These are phyloP conservation scores for Trichoderma parareesei DNA, from an alignment of 495 filamentous ascomycete species.

Conservation along the genomic window DNA sequence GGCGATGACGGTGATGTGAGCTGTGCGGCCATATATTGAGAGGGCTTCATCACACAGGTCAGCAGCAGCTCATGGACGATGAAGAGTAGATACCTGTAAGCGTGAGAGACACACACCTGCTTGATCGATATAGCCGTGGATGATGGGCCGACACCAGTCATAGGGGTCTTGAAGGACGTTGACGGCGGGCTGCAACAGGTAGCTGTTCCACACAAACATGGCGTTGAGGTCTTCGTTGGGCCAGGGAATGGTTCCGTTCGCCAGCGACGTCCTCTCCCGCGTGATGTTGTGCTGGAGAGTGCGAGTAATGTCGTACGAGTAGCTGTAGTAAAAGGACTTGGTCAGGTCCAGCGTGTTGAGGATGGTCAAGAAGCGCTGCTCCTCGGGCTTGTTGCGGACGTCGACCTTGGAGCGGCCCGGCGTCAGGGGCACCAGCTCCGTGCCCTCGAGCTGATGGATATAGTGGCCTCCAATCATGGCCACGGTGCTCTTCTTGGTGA, in stretches of 20 bases:
- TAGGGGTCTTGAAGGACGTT: conserved; percentile 65
- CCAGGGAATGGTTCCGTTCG: conserved; percentile 50
- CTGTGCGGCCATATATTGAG: conserved; percentile 71
- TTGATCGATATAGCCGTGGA: conserved; percentile 95
- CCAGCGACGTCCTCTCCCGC: conserved; percentile 61
- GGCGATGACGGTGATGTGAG: conserved; percentile 90
- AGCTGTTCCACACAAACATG: conserved; percentile 98
- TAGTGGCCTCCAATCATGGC: conserved; percentile 96
- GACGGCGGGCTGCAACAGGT: conserved; percentile 73
- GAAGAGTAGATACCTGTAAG: too few relatives aligned
- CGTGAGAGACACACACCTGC: conserved; percentile 32
- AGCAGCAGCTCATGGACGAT: neutral
- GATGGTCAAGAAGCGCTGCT: conserved; percentile 80
- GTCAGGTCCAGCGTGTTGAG: conserved; percentile 85
- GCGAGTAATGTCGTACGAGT: conserved; percentile 91
- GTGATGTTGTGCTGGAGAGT: conserved; percentile 91
- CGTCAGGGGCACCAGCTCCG: conserved; percentile 82
- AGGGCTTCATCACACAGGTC: conserved; percentile 39
- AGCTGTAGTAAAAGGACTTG: conserved; percentile 94
- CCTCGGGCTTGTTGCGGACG: conserved; percentile 65
- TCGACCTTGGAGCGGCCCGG: conserved; percentile 64
- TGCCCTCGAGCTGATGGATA: conserved; percentile 91
- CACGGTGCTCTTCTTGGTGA: conserved; percentile 91
- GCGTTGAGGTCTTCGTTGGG: conserved; percentile 66
- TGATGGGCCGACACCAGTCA: conserved; percentile 94